Conservation (phyloP, 345 rosid species). For the Moricandia arvensis region DNA sequence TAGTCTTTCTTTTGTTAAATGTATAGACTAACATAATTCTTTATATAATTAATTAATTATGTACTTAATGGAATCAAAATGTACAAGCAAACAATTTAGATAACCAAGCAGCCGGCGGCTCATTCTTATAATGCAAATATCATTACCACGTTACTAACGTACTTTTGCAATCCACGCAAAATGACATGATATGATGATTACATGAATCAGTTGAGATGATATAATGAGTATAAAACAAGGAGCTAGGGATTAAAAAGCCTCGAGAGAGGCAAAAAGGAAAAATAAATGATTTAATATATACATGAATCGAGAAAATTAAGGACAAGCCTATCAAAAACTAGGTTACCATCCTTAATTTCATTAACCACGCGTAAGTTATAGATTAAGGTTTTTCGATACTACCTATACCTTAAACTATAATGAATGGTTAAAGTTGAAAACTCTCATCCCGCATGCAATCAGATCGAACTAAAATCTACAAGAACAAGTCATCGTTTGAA, state of each 20-base stretch:
- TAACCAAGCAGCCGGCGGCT: conserved; percentile 3
- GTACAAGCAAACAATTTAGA: conserved; percentile 18
- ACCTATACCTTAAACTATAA: conserved; percentile 30
- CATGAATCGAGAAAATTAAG: conserved; percentile 21
- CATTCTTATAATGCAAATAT: conserved; percentile 13
- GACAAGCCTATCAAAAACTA: conserved; percentile 46
- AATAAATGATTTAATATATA: conserved; percentile 30
- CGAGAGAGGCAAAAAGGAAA: conserved; percentile 2
- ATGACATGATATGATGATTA: conserved; percentile 26
- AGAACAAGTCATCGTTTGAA: neutral
- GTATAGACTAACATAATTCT: neutral
- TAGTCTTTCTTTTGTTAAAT: neutral
- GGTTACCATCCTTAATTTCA: conserved; percentile 42
- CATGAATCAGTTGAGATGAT: conserved; percentile 6
- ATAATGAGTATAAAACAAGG: no score
- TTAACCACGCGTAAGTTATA: conserved; percentile 47
- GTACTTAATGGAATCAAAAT: conserved; percentile 19
- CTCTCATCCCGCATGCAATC: conserved; percentile 15
- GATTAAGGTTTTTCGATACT: conserved; percentile 37
- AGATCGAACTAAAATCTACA: conserved; percentile 11
- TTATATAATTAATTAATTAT: neutral
- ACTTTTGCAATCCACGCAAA: conserved; percentile 22
- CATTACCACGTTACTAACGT: conserved; percentile 25
- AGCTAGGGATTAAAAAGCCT: conserved; percentile 19
- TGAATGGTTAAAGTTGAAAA: conserved; percentile 14